Evolutionary conservation across 2,329 filamentous ascomycete genomes (phyloP).

Genomic region (Sporothrix globosa): DNA sequence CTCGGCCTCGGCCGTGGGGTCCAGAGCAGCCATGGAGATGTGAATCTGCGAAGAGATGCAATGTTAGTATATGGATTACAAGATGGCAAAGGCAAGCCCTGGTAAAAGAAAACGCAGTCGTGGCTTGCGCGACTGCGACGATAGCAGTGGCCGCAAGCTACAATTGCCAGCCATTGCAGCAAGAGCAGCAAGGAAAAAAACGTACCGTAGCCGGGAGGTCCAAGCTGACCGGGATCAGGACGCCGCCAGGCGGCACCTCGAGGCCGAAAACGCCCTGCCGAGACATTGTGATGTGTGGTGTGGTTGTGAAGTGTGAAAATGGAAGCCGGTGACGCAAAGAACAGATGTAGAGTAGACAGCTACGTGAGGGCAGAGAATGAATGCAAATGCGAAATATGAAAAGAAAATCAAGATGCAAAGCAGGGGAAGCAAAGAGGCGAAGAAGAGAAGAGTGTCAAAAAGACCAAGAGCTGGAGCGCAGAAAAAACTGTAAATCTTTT

Average conservation of each 20-base stretch:
- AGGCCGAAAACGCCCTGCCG: constrained; percentile 71
- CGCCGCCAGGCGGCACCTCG: constrained; percentile 81
- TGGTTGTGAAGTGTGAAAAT: constrained; percentile 7
- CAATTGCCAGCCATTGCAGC: not conserved
- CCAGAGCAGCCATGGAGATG: constrained; percentile 97
- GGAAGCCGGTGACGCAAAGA: constrained; percentile 30
- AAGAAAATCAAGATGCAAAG: constrained; percentile 39
- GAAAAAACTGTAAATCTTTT: constrained; percentile 34
- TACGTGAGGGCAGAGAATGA: not conserved
- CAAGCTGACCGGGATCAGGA: constrained; percentile 76
- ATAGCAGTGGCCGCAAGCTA: not conserved
- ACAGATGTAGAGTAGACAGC: constrained; percentile 1
- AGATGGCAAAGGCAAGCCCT: not conserved
- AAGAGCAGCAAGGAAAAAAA: not conserved
- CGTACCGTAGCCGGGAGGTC: constrained; percentile 84
- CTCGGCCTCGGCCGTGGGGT: constrained; percentile 77
- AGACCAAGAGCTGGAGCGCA: constrained; percentile 6
- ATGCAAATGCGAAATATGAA: constrained; percentile 33
- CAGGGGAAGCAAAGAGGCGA: constrained; percentile 27
- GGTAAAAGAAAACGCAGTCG: not conserved
- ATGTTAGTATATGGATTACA: constrained; percentile 19
- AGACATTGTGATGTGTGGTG: constrained; percentile 34
- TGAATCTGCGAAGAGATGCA: constrained; percentile 67
- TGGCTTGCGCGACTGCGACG: not conserved
- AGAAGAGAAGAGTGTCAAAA: constrained; percentile 38